Conservation (phyloP, 768 basidiomycete genomes). For the Amanita rubescens region DNA sequence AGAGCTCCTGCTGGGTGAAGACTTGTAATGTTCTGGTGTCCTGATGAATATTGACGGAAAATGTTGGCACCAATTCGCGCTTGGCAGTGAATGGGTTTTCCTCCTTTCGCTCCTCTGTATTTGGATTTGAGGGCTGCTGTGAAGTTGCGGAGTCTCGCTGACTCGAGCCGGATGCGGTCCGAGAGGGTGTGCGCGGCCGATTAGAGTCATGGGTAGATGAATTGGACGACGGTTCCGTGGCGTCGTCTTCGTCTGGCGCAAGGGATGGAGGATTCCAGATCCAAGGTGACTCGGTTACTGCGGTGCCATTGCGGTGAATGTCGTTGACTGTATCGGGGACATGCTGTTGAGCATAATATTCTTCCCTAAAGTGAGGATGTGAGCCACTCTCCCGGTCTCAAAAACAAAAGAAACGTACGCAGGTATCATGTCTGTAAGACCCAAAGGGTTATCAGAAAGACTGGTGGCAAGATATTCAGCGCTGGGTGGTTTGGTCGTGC, state of each 20-base stretch:
- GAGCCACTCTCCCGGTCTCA: not conserved
- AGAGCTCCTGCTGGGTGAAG: constrained; percentile 17
- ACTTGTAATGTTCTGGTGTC: constrained; percentile 53
- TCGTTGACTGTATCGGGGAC: constrained; percentile 23
- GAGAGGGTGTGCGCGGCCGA: constrained; percentile 3
- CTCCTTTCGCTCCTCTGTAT: constrained; percentile 7
- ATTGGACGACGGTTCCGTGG: constrained; percentile 19
- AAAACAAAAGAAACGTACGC: constrained; percentile 35
- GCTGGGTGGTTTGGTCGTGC: constrained; percentile 50
- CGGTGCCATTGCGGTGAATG: not conserved
- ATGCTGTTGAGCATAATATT: constrained; percentile 14
- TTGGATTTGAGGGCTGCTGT: not conserved
- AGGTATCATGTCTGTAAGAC: constrained; percentile 57
- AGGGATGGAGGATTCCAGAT: constrained; percentile 49
- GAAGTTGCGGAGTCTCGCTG: constrained; percentile 1
- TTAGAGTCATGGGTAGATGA: constrained; percentile 10
- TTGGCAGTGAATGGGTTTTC: constrained; percentile 38
- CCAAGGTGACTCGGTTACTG: constrained; percentile 51
- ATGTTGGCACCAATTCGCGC: constrained; percentile 55
- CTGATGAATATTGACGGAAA: constrained; percentile 63
- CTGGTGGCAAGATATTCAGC: constrained; percentile 57
- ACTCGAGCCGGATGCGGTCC: not conserved
- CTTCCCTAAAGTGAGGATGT: not conserved
- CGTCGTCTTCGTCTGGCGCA: constrained; percentile 24
- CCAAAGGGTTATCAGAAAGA: constrained; percentile 56